Evolutionary conservation across 148 eudicot species (phyloP).

Genomic region (Rhododendron griersonianum): DNA sequence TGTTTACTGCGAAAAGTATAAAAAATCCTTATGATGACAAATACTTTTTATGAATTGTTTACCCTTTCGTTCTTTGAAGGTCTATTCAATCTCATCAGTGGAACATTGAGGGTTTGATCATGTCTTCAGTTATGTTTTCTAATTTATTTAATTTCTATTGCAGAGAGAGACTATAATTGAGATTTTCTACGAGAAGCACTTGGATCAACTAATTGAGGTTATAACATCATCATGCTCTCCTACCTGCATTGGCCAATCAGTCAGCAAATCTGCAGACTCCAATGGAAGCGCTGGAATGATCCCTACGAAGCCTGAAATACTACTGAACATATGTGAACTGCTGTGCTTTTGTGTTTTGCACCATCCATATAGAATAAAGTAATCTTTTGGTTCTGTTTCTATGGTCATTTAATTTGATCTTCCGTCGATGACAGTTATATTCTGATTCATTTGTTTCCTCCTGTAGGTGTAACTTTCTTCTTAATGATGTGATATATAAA

Average conservation of each 20-base stretch:
- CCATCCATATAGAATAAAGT: constrained; percentile 89
- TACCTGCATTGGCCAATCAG: constrained; percentile 20
- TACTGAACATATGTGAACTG: constrained; percentile 74
- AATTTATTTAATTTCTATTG: constrained; percentile 16
- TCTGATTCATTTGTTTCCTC: background rate
- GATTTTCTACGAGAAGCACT: constrained; percentile 87
- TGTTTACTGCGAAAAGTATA: background rate
- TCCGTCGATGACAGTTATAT: background rate
- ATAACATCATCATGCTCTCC: constrained; percentile 69
- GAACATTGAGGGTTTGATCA: background rate
- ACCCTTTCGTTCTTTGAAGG: background rate
- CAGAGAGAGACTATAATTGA: constrained; percentile 88
- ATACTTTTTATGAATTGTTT: background rate
- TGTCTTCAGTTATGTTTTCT: background rate
- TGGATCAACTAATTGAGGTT: constrained; percentile 76
- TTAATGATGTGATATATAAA: constrained; percentile 71
- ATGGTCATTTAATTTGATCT: background rate
- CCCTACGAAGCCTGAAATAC: constrained; percentile 73
- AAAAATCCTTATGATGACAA: background rate
- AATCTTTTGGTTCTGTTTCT: constrained; percentile 21
- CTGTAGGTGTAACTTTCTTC: constrained; percentile 80
- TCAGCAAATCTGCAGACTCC: constrained; percentile 26
- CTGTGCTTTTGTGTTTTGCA: constrained; percentile 90
- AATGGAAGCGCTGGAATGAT: constrained; percentile 30
- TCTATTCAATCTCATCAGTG: background rate